These are phyloP conservation scores for Rosa chinensis DNA, from an alignment of 306 rosid genomes.

Conservation along the genomic window DNA sequence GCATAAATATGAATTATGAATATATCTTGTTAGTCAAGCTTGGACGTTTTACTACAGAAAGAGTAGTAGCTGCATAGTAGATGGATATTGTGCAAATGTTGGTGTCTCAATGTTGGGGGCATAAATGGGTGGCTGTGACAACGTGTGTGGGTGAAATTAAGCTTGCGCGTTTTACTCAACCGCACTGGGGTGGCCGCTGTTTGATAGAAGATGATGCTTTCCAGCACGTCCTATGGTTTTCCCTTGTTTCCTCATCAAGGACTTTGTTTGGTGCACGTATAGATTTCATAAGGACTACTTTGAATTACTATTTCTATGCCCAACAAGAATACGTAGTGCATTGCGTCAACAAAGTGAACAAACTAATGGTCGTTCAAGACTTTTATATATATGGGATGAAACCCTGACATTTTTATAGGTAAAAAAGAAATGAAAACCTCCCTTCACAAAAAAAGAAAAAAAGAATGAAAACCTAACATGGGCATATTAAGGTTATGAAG, in stretches of 20 bases:
- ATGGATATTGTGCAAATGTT: not conserved
- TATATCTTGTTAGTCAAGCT: not conserved
- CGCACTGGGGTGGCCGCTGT: not conserved
- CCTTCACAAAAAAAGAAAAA: too few species aligned
- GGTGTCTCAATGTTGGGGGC: not conserved
- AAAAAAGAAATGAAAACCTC: not conserved
- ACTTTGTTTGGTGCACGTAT: not conserved
- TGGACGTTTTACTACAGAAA: not conserved
- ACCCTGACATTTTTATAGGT: not conserved
- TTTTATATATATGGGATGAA: too few species aligned
- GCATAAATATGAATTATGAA: too few species aligned
- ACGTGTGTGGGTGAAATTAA: not conserved
- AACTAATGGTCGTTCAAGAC: too few species aligned
- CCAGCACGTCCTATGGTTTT: not conserved
- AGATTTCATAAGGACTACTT: not conserved
- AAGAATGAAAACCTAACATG: not conserved
- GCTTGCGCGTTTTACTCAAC: not conserved
- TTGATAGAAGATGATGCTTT: not conserved
- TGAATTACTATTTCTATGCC: not conserved
- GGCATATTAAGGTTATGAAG: not conserved
- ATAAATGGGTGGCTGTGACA: not conserved
- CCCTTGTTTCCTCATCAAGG: not conserved
- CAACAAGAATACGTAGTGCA: too few species aligned
- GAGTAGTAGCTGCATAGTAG: not conserved
- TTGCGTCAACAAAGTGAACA: too few species aligned